Conservation (phyloP, 1,139 yeast species). For the Hansenula sp. region DNA sequence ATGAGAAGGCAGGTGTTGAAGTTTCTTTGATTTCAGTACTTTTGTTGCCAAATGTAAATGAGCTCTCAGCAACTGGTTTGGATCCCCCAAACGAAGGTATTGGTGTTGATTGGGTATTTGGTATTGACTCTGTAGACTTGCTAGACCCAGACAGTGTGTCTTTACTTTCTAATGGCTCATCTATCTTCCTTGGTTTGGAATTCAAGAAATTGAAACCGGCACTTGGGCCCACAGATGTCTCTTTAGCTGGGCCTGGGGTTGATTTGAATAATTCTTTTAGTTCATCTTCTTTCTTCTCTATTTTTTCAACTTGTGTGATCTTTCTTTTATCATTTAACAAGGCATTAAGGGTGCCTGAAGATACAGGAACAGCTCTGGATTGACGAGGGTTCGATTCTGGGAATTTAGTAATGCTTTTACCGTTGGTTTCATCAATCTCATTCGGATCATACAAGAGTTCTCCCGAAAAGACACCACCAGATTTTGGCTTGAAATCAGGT, state of each 20-base stretch:
- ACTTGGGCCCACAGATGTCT: conserved; percentile 19
- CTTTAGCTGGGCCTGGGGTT: conserved; percentile 3
- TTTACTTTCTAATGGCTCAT: neutral
- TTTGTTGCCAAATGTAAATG: neutral
- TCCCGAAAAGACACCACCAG: conserved; percentile 22
- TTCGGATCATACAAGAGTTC: conserved; percentile 18
- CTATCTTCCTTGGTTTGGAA: conserved; percentile 1
- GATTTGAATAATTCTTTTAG: neutral
- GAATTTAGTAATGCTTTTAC: conserved; percentile 18
- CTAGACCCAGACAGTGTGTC: neutral
- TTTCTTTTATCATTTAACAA: conserved; percentile 13
- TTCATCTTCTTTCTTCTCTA: neutral
- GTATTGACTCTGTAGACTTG: neutral
- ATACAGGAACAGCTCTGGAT: conserved; percentile 2
- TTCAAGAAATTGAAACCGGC: conserved; percentile 24
- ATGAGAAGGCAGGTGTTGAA: conserved; percentile 2
- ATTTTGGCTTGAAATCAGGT: conserved; percentile 3
- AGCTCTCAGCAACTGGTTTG: neutral
- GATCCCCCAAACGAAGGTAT: neutral
- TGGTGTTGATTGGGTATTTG: neutral
- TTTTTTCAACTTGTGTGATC: conserved; percentile 7
- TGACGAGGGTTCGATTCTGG: conserved; percentile 6
- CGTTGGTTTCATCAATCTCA: conserved; percentile 14
- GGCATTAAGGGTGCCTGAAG: conserved; percentile 12
- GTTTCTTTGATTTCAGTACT: conserved; percentile 1